Evolutionary conservation across 1,284 basidiomycete genomes (phyloP), one percentile per base, ranked within the genome.

Genomic region (Trichosporon sp.): DNA sequence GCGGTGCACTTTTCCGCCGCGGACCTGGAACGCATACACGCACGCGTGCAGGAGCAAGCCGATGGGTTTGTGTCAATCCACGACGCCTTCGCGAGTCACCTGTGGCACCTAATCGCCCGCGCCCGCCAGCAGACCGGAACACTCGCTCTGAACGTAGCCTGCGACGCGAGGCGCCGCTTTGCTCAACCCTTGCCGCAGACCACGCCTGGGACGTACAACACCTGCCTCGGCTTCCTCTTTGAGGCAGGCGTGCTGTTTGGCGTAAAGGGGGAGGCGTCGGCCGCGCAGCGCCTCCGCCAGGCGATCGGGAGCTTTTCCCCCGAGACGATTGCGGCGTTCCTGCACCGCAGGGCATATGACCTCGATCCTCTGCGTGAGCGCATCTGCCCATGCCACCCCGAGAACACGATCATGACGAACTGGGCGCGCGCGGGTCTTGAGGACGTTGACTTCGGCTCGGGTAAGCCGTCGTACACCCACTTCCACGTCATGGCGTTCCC

Each of bases 21-120:
- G 0, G 85, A 86, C 68, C 71, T 87, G 1, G 70, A 81, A 4
- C 70, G 75, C 16, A 85, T 87, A 65, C 84, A 64, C 35, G 61
- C 65, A 6, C 51, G 51, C 7, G 21, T 54, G 6, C 11, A 59
- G 38, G 26, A 2, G 2, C 4, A 31, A 5, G 14, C 48, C 10
- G 26, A 19, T 21, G 56, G 46, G 2, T 16, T n/a, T 75, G 4
- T 85, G 84, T 71, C 81, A 5, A 8, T 82, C 67, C 80, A 86
- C n/a, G 86, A 87, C 75, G 83, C 85, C 1, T 79, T 87, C 31
- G 80, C 84, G 10, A 84, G 84, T 0, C 85, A 86, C 75, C 67
- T 87, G 16, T 87, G 86, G 86, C 71, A 76, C 2, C 74, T 82
- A 35, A 77, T 86, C 63, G 78, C 84, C 46, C 83, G 83, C 56